A percentile compares a stretch with the other conserved stretches of the same genome.
Conservation (phyloP, 2,329 filamentous ascomycete species). For the Cladophialophora yegresii region DNA sequence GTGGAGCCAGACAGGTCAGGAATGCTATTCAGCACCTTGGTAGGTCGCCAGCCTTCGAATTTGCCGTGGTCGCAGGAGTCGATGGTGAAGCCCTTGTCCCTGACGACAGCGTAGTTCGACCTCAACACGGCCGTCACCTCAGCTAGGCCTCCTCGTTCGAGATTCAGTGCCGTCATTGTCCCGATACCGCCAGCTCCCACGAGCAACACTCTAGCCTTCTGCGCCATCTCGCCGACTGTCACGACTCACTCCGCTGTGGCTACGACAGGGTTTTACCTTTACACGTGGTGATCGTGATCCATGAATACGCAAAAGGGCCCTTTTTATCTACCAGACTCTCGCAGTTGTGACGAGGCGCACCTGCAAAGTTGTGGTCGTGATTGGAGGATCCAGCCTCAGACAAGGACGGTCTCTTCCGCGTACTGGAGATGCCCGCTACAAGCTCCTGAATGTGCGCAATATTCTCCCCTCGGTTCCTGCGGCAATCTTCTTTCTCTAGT, state of each 20-base stretch:
- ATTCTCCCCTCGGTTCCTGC: background rate
- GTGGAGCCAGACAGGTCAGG: conserved; percentile 46
- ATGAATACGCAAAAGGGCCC: background rate
- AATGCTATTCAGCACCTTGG: conserved; percentile 52
- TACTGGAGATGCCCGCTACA: conserved; percentile 15
- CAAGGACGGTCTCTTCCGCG: conserved; percentile 8
- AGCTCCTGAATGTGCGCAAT: background rate
- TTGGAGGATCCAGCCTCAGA: background rate
- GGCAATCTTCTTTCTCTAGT: background rate
- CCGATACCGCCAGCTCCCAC: conserved; percentile 62
- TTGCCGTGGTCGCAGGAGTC: conserved; percentile 55
- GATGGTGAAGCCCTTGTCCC: conserved; percentile 56
- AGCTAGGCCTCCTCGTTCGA: conserved; percentile 56
- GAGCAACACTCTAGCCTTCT: conserved; percentile 51
- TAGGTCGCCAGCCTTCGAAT: conserved; percentile 55
- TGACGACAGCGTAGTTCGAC: conserved; percentile 58
- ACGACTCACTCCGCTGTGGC: background rate
- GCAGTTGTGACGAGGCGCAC: conserved; percentile 10
- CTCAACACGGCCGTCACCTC: conserved; percentile 58
- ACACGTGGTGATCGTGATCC: background rate
- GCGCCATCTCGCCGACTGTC: conserved; percentile 21
- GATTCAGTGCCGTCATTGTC: conserved; percentile 58
- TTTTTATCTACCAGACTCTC: background rate
- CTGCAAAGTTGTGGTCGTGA: background rate
- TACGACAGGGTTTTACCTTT: background rate